Evolutionary conservation across 1,139 yeast species (phyloP).

Genomic region (Hansenula anomala): DNA sequence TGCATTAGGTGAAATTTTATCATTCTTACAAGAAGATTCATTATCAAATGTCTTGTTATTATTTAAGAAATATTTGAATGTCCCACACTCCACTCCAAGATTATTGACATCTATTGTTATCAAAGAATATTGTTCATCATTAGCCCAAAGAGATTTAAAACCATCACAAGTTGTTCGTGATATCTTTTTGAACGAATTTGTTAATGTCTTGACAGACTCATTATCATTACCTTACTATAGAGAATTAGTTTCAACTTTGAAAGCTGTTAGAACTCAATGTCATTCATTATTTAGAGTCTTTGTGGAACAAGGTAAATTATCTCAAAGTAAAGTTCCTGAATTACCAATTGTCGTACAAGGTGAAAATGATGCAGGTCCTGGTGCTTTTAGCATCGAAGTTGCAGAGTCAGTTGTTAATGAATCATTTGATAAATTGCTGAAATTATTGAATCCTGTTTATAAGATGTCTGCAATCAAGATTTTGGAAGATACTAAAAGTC

Average conservation of each 20-base stretch:
- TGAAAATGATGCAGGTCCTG: conserved; percentile 91
- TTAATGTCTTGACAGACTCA: conserved; percentile 41
- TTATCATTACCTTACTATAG: conserved; percentile 54
- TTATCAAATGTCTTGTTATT: conserved; percentile 35
- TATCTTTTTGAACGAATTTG: conserved; percentile 32
- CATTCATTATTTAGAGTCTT: conserved; percentile 76
- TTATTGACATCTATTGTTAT: conserved; percentile 64
- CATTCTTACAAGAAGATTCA: conserved; percentile 44
- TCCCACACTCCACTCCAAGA: conserved; percentile 79
- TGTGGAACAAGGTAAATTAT: conserved; percentile 67
- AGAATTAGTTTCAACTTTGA: conserved; percentile 82
- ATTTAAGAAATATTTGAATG: conserved; percentile 39
- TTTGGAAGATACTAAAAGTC: conserved; percentile 72
- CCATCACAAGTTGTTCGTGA: conserved; percentile 25
- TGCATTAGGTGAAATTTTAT: conserved; percentile 70
- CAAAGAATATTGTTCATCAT: conserved; percentile 61
- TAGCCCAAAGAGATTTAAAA: conserved; percentile 15
- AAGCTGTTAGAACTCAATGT: conserved; percentile 84
- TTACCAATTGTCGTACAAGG: conserved; percentile 91
- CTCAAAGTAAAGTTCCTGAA: conserved; percentile 75
- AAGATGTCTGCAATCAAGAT: conserved; percentile 71
- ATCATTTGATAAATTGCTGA: conserved; percentile 61
- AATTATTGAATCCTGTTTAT: conserved; percentile 62
- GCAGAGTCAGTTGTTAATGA: conserved; percentile 71
- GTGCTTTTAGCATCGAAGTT: conserved; percentile 76